Evolutionary conservation across 2,329 filamentous ascomycete species (phyloP).

Genomic region (Fusarium subglutinans): DNA sequence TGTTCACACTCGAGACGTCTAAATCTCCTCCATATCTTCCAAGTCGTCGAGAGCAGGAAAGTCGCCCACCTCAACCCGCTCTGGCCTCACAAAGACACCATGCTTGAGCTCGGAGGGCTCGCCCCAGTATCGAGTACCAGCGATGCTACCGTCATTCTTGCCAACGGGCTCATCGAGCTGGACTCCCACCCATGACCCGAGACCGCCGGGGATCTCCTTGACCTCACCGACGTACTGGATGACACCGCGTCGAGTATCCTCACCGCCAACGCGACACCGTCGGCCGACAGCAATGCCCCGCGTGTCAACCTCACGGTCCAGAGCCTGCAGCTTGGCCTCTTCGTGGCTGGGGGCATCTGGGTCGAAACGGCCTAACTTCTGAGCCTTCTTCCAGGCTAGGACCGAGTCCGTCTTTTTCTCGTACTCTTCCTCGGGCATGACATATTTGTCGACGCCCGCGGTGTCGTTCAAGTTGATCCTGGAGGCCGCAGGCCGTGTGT

Average conservation of each 20-base stretch:
- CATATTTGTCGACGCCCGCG: slow-evolving; percentile 86
- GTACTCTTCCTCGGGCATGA: slow-evolving; percentile 87
- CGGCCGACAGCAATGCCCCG: slow-evolving; percentile 72
- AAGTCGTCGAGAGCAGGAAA: slow-evolving; percentile 76
- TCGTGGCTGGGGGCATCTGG: slow-evolving; percentile 80
- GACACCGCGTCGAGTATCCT: slow-evolving; percentile 75
- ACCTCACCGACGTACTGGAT: slow-evolving; percentile 79
- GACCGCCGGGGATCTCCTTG: slow-evolving; percentile 74
- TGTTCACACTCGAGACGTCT: slow-evolving; percentile 2
- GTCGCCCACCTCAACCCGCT: slow-evolving; percentile 80
- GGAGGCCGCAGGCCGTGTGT: slow-evolving; percentile 78
- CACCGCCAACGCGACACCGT: slow-evolving; percentile 71
- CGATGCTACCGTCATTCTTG: slow-evolving; percentile 82
- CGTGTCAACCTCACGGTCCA: slow-evolving; percentile 74
- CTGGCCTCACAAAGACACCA: slow-evolving; percentile 81
- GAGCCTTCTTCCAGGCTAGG: slow-evolving; percentile 92
- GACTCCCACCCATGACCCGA: slow-evolving; percentile 77
- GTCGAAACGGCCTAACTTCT: slow-evolving; percentile 96
- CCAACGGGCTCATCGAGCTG: slow-evolving; percentile 82
- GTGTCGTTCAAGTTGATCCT: slow-evolving; percentile 85
- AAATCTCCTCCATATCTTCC: slow-evolving; percentile 82
- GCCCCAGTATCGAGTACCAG: slow-evolving; percentile 75
- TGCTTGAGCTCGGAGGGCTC: slow-evolving; percentile 70
- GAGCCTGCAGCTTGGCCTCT: slow-evolving; percentile 74
- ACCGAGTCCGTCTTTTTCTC: slow-evolving; percentile 88